Percentiles rank a stretch among this genome's conserved stretches.
phyloP scores from a whole-genome alignment of 306 rosid species.

The Carpinus viminea region DNA sequence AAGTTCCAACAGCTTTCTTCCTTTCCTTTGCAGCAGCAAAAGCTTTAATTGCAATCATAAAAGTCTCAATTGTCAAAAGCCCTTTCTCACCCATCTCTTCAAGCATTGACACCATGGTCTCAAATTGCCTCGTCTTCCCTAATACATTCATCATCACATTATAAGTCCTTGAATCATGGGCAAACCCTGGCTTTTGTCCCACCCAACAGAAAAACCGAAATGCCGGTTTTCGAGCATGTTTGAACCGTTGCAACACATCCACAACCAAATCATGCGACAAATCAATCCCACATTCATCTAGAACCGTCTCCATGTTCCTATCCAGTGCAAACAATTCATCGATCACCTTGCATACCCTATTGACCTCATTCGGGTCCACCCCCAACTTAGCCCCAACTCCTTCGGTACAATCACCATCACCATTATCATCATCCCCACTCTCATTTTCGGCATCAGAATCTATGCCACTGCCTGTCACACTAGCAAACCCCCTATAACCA shows the following conservation, averaged over 20 bases:
- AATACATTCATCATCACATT: slow-evolving; percentile 69
- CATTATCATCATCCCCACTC: slow-evolving; percentile 21
- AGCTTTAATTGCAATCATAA: slow-evolving; percentile 65
- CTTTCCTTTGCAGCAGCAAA: slow-evolving; percentile 87
- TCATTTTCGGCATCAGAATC: slow-evolving; percentile 47
- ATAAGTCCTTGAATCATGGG: slow-evolving; percentile 66
- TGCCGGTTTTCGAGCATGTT: slow-evolving; percentile 82
- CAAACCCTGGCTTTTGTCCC: slow-evolving; percentile 58
- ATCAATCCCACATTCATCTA: slow-evolving; percentile 60
- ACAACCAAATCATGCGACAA: slow-evolving; percentile 79
- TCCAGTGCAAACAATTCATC: slow-evolving; percentile 88
- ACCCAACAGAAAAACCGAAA: slow-evolving; percentile 95
- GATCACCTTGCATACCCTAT: slow-evolving; percentile 78
- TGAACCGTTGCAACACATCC: slow-evolving; percentile 73
- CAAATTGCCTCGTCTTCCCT: slow-evolving; percentile 88
- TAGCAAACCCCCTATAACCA: slow-evolving; percentile 30
- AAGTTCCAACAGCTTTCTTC: slow-evolving; percentile 78
- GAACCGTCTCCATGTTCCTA: slow-evolving; percentile 90
- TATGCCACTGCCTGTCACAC: slow-evolving; percentile 26
- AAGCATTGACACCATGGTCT: slow-evolving; percentile 83
- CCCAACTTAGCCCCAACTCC: slow-evolving; percentile 28
- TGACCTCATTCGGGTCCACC: slow-evolving; percentile 61
- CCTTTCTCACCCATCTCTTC: slow-evolving; percentile 89
- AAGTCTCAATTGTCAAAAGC: slow-evolving; percentile 75
- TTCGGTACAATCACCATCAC: slow-evolving; percentile 18